Percentiles rank a stretch among this genome's conserved stretches.
These are phyloP conservation scores for Sclerotiophoma versabilis DNA, from an alignment of 2,329 filamentous ascomycete species.

Conservation along the genomic window DNA sequence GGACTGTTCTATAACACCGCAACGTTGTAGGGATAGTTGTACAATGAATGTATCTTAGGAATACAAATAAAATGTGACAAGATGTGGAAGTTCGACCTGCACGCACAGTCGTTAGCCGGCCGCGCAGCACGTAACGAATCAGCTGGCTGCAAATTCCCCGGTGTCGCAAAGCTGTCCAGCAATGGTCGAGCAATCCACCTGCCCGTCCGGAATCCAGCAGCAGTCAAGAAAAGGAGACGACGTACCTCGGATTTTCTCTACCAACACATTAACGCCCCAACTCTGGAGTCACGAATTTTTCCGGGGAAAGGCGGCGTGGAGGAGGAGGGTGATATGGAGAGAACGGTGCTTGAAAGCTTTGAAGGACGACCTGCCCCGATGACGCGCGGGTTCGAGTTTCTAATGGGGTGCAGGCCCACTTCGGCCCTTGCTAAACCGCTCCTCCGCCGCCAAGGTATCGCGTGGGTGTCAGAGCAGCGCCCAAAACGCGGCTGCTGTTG, in stretches of 20 bases:
- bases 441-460: constrained; percentile 15
- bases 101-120: constrained; percentile 14
- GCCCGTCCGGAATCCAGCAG: constrained; percentile 5
- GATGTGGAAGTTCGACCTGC: constrained; percentile 9
- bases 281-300: constrained; percentile 14
- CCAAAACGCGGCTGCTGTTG: not conserved
- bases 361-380: constrained; percentile 10
- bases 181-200: not conserved
- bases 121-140: constrained; percentile 13
- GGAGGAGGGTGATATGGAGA: constrained; percentile 16
- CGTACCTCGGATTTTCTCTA: constrained; percentile 11
- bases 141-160: constrained; percentile 7
- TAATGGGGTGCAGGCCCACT: constrained; percentile 15
- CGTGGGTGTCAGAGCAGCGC: not conserved
- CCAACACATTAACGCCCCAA: constrained; percentile 7
- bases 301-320: constrained; percentile 16
- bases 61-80: constrained; percentile 12
- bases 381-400: constrained; percentile 15
- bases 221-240: not conserved
- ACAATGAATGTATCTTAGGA: constrained; percentile 1
- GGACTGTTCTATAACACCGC: constrained; percentile 6
- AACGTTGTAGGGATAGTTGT: not conserved
- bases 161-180: constrained; percentile 2
- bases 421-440: constrained; percentile 11
- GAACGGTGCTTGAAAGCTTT: constrained; percentile 17